Conservation (phyloP, 164 flowering plant genomes). For the Litsea cubeba region DNA sequence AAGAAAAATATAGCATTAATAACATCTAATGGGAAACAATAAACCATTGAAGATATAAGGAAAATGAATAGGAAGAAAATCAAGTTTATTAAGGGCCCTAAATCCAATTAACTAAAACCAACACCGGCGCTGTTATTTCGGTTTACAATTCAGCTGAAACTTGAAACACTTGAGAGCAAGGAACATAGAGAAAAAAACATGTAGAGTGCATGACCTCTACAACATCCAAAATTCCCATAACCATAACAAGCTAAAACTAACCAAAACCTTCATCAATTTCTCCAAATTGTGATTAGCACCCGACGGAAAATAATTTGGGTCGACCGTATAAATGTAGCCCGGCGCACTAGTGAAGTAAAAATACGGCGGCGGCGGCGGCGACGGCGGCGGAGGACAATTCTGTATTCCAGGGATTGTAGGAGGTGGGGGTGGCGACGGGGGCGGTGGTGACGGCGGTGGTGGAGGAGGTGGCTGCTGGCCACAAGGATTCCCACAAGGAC, state of each 20-base stretch:
- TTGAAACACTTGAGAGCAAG: not conserved
- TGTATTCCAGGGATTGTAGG: not conserved
- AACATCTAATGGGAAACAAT: not conserved
- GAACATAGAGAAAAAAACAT: not conserved
- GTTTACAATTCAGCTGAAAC: not conserved
- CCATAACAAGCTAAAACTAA: not conserved
- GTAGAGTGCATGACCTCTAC: not conserved
- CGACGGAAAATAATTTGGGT: constrained; percentile 3
- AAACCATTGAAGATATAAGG: not conserved
- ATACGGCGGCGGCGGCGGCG: constrained; percentile 16
- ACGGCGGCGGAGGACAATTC: constrained; percentile 16
- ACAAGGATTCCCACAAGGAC: constrained; percentile 21
- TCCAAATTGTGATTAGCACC: not conserved
- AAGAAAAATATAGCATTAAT: no score
- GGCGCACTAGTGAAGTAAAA: constrained; percentile 2
- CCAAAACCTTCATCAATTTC: not conserved
- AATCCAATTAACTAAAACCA: not conserved
- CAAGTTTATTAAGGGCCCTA: not conserved
- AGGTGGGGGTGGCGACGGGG: constrained; percentile 5
- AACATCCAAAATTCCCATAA: constrained; percentile 1
- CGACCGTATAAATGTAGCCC: constrained; percentile 10
- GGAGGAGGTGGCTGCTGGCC: constrained; percentile 9
- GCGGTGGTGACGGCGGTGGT: constrained; percentile 4
- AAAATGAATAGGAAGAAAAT: not conserved
- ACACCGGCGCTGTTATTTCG: not conserved